Conservation (phyloP, 139 green algal species). For the Yamagishiella unicocca region DNA sequence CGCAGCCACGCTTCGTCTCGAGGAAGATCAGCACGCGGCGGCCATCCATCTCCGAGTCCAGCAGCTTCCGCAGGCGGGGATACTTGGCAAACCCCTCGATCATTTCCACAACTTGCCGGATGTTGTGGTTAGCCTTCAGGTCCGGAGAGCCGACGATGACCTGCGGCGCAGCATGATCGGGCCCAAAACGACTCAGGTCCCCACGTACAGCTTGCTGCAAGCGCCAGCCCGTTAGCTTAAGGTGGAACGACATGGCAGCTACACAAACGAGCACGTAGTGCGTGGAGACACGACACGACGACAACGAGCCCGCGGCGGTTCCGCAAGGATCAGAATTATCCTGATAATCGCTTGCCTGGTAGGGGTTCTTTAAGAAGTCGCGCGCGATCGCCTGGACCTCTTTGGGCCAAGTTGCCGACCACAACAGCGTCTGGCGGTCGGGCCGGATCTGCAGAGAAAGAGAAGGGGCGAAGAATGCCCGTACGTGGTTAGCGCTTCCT, state of each 20-base stretch:
- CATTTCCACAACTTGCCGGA: constrained; percentile 85
- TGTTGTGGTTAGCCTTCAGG: constrained; percentile 94
- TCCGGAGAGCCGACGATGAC: constrained; percentile 86
- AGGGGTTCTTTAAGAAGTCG: constrained; percentile 90
- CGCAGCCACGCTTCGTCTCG: constrained; percentile 94
- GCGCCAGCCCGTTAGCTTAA: too few species aligned
- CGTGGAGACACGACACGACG: too few species aligned
- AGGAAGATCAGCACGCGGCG: constrained; percentile 85
- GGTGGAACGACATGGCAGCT: too few species aligned
- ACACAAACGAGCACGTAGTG: too few species aligned
- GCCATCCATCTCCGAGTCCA: constrained; percentile 86
- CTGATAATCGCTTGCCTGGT: constrained; percentile 78
- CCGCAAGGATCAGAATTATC: not conserved
- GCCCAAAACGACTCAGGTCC: too few species aligned
- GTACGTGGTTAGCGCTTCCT: too few species aligned
- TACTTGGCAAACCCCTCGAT: constrained; percentile 81
- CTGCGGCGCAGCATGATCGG: too few species aligned
- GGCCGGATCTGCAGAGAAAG: constrained; percentile 81
- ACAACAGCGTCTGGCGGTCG: constrained; percentile 96
- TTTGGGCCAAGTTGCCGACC: constrained; percentile 95
- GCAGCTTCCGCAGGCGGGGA: constrained; percentile 68
- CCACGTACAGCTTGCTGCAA: too few species aligned
- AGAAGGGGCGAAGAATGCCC: too few species aligned
- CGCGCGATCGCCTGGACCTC: constrained; percentile 89
- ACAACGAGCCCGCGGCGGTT: not conserved